Base-by-base conservation (phyloP, 2,329 filamentous ascomycete species). In the Keithomyces neogunnii region DNA sequence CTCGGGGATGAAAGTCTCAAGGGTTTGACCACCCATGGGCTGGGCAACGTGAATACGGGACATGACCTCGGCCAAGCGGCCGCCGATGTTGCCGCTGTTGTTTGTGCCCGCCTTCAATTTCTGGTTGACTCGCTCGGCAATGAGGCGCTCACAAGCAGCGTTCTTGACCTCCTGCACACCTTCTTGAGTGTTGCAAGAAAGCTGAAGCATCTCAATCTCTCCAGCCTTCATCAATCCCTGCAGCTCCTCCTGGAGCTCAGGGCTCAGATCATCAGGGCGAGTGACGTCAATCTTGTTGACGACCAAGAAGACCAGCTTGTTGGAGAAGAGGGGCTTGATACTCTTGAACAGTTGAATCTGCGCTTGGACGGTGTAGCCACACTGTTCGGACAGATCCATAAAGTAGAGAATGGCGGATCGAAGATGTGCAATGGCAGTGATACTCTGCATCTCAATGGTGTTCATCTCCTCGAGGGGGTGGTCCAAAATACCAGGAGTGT, bases 391-490 rank as follows among this genome's bases (percentile, higher is more conserved):
- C 55, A 96, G 76, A 75, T 97, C 92, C 88, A 97, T 96, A 67
- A 97, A 97, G 72, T 97, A 97, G 54, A 97, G 77, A 57, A 99
- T 95, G 51, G 92, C 92, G 42, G 91, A 95, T 62, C 92, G 83
- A 66, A 99, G 77, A 75, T 99, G 95, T 48, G 93, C 93, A 73
- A 99, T 96, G 9, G 95, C 93, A 19, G 92, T 97, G 60, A 99
- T 96, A 55, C 88, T 70, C 76, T 97, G 93, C 89, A 97, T 97
- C 73, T 99, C 93, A 66, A 99, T 99, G 3, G 93, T 97, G 74
- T 96, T 96, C 93, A 97, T 99, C 74, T 97, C 93, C 72, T 97
- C 93, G 7, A 99, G 82, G 36, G 92, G 91, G 68, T 99, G 93
- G 62, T 99, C 93, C 55, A 99, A 75, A 60, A 99, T 96, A 77